Evolutionary conservation across 2,329 filamentous ascomycete genomes (phyloP).

Genomic region (Xylariaceae sp.): DNA sequence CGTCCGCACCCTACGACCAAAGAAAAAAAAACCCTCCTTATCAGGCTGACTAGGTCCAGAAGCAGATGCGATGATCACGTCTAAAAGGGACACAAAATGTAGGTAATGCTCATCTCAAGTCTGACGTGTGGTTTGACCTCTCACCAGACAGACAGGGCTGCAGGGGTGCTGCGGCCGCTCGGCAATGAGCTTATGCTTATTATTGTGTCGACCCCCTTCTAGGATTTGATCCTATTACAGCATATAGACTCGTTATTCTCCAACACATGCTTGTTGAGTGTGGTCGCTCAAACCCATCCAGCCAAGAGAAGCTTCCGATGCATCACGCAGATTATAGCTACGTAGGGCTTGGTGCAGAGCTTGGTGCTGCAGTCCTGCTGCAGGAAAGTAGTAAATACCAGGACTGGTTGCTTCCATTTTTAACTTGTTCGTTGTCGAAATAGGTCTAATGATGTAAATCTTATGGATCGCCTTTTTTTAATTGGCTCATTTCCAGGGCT

Average conservation of each 20-base stretch:
- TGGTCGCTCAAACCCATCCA: no score
- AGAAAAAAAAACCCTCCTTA: slow-evolving; percentile 18
- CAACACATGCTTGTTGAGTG: no score
- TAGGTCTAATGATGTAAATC: background rate
- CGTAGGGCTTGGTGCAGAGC: no score
- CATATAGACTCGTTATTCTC: no score
- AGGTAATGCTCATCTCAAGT: slow-evolving; percentile 27
- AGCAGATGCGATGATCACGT: slow-evolving; percentile 19
- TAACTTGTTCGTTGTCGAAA: slow-evolving; percentile 1
- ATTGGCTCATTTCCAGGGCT: slow-evolving; percentile 22
- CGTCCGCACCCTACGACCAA: background rate
- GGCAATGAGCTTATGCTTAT: no score
- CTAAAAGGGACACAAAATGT: slow-evolving; percentile 21
- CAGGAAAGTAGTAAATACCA: background rate
- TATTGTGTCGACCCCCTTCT: no score
- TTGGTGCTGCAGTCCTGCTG: background rate
- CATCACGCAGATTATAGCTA: no score
- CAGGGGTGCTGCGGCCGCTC: slow-evolving; percentile 18
- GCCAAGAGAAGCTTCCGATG: no score
- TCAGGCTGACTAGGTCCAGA: slow-evolving; percentile 7
- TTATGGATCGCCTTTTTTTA: background rate
- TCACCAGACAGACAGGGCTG: slow-evolving; percentile 24
- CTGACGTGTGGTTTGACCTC: slow-evolving; percentile 24
- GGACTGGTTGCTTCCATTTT: slow-evolving; percentile 18
- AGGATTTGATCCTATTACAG: background rate